A percentile compares a stretch with the other conserved stretches of the same genome.
Conservation (phyloP, 1,139 yeast genomes). For the Candida pseudocylindracea region DNA sequence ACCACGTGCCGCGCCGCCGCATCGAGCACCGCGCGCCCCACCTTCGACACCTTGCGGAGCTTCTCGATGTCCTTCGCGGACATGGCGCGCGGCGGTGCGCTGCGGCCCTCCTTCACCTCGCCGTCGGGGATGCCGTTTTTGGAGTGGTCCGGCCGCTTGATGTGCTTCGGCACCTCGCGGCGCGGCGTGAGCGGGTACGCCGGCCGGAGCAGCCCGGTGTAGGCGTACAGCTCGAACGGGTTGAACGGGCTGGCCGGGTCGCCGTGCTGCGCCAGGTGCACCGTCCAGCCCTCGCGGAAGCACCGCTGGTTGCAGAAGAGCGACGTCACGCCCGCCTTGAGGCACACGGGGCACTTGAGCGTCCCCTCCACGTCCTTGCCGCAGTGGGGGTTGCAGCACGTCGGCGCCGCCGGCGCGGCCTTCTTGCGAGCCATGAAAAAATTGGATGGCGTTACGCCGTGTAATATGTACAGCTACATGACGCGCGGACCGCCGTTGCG, state of each 20-base stretch:
- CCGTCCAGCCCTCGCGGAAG: conserved; percentile 53
- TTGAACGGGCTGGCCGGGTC: conserved; percentile 35
- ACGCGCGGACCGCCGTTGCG: too few species aligned
- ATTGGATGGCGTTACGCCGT: too few species aligned
- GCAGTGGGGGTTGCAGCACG: conserved; percentile 61
- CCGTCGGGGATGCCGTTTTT: conserved; percentile 52
- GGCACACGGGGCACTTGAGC: conserved; percentile 81
- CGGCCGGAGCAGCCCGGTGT: conserved; percentile 58
- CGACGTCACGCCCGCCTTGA: conserved; percentile 40
- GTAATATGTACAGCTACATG: too few species aligned
- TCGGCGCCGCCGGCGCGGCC: neutral
- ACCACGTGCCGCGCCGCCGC: conserved; percentile 60
- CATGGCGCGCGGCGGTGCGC: conserved; percentile 40
- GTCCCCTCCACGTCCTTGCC: conserved; percentile 57
- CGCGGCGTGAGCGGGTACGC: conserved; percentile 60
- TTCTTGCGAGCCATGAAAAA: too few species aligned
- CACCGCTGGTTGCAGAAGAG: conserved; percentile 74
- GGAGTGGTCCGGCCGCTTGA: conserved; percentile 74
- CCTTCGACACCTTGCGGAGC: conserved; percentile 47
- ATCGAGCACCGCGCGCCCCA: conserved; percentile 81
- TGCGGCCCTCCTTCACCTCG: conserved; percentile 56
- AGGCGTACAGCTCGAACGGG: conserved; percentile 68
- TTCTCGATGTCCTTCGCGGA: conserved; percentile 45
- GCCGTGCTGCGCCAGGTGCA: conserved; percentile 27
- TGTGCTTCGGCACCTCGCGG: conserved; percentile 46